Evolutionary conservation across 495 filamentous ascomycete genomes (phyloP), one percentile per base, ranked within the genome.

Genomic region (Lentithecium fluviatile): DNA sequence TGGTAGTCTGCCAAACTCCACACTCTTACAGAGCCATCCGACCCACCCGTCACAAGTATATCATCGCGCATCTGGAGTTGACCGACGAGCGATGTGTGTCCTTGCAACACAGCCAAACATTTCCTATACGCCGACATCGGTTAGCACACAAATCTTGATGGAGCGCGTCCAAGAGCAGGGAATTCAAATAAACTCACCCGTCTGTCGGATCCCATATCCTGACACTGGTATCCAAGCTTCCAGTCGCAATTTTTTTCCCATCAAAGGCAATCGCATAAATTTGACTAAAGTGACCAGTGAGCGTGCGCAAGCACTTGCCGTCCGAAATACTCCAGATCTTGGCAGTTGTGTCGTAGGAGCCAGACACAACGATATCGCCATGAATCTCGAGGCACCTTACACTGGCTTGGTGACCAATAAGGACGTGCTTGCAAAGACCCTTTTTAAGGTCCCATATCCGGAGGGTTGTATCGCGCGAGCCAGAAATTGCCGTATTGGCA

Each of bases 221-320:
- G 25, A 98, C 95, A 70, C 90, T 96, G 0, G 94, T 98, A 73
- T 98, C 94, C 59, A 98, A 78, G 72, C 92, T 97, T 24, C 94
- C 94, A 1, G 94, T 98, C n/a, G 93, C 93, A 47, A 98, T 93
- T 52, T 91, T 82, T 48, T 82, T 81, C 19, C 94, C 94, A 70
- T 98, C 94, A 72, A 96, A 98, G 0, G 94, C 93, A 69, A 98
- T 95, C 11, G 94, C 95, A 69, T 98, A 98, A 54, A 98, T 98
- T 68, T 98, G 94, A 71, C 94, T 97, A 75, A 96, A 97, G 76
- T 98, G 94, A 0, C 94, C 94, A n/a, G 83, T 85, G 23, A 98
- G 78, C 4, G 90, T 96, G 34, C 92, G 83, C 29, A 97, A 75
- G 71, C 93, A 97, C 62, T 89, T 83, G 10, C 94, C 95, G 72